Evolutionary conservation across 2,329 filamentous ascomycete genomes (phyloP).

Genomic region (Cordyceps pruinosa): DNA sequence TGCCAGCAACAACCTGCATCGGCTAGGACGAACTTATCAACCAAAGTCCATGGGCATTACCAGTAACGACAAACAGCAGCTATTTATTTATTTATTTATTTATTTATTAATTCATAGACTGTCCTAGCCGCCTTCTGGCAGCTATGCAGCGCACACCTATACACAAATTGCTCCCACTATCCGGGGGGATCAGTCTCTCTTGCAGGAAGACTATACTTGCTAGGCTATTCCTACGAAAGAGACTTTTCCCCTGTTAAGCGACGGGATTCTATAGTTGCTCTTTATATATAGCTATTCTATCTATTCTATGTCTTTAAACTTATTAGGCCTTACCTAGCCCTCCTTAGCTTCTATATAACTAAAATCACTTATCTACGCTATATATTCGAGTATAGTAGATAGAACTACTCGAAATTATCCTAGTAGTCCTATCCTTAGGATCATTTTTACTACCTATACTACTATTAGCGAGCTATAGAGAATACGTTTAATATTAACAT

Average conservation of each 20-base stretch:
- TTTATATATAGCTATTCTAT: slow-evolving; percentile 13
- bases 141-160: slow-evolving; percentile 1
- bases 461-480: not conserved
- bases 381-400: too few relatives aligned
- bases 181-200: too few relatives aligned
- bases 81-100: too few relatives aligned
- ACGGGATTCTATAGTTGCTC: not conserved
- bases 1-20: too few relatives aligned
- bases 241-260: not conserved
- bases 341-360: slow-evolving; percentile 22
- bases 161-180: not conserved
- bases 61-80: too few relatives aligned
- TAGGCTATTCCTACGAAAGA: not conserved
- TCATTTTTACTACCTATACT: not conserved
- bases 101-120: too few relatives aligned
- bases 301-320: slow-evolving; percentile 23
- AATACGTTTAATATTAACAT: not conserved
- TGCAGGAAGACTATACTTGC: not conserved
- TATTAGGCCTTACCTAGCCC: slow-evolving; percentile 20
- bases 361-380: slow-evolving; percentile 19
- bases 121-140: not conserved
- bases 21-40: too few relatives aligned
- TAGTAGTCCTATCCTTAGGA: too few relatives aligned
- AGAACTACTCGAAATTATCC: too few relatives aligned
- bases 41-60: too few relatives aligned